Evolutionary conservation across 2,329 filamentous ascomycete genomes (phyloP), one percentile per base, ranked within the genome.

Genomic region (Alternaria gansuensis): DNA sequence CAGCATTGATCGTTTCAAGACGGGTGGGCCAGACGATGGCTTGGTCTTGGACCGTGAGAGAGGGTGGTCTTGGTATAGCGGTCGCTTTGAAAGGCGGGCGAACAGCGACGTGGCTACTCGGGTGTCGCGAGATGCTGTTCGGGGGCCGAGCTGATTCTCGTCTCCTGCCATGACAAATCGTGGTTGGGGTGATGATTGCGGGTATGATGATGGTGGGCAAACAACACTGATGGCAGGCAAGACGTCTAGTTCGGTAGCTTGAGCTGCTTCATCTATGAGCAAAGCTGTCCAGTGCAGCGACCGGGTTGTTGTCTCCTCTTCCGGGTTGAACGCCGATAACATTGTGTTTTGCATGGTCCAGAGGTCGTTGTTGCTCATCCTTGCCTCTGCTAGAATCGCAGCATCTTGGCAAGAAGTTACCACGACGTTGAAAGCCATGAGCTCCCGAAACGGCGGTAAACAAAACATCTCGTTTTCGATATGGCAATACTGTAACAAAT

Each of bases 161-260:
- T 82, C 80, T 31, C 80, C 80, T 17, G 80, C 80, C 79, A 82
- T 79, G n/a, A 80, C 69, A 40, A 82, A 75, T 39, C 76, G 72
- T 5, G 80, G 79, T 45, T 72, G 67, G 0, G 41, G 59, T 14
- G 60, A 57, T 45, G 57, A 36, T 23, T 59, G 53, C 21, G 69
- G 65, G 34, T 70, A 71, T 7, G 46, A 17, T 2, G 59, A 48
- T 5, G 79, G 79, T 28, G 78, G 78, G 23, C 71, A 72, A 7
- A 81, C 65, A 29, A 82, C 75, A 36, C 70, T 75, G 17, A 82
- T 64, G 24, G 80, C 78, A 14, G 81, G 73, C 11, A 79, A 65
- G 26, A 77, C 68, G 40, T 81, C 78, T 2, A 79, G 69, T 62
- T 82, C 80, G 5, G 77, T 81, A 2, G 79, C 79, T 67, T 82